These are phyloP conservation scores for Pisolithus orientalis DNA, from an alignment of 768 basidiomycete genomes.

Conservation along the genomic window DNA sequence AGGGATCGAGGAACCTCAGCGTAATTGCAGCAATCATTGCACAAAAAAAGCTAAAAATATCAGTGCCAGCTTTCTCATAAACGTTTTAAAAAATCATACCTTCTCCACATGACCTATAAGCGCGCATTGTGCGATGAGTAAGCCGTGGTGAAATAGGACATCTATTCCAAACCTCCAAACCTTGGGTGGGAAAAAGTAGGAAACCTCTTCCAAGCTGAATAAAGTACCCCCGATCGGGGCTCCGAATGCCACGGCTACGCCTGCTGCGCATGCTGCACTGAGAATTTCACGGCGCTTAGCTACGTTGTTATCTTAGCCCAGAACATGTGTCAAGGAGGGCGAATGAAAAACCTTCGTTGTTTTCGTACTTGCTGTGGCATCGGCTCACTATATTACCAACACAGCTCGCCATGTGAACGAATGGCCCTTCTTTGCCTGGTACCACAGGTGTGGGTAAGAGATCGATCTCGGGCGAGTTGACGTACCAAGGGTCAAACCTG, in stretches of 20 bases:
- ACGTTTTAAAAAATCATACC: constrained; percentile 38
- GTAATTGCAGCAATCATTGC: constrained; percentile 97
- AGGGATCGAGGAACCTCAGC: constrained; percentile 87
- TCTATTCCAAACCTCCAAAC: constrained; percentile 26
- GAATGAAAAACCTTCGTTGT: constrained; percentile 70
- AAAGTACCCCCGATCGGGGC: constrained; percentile 92
- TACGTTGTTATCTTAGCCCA: constrained; percentile 21
- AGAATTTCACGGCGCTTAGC: constrained; percentile 92
- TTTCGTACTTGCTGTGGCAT: constrained; percentile 83
- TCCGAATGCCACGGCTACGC: constrained; percentile 95
- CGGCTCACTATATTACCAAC: constrained; percentile 91
- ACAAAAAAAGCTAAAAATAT: constrained; percentile 79
- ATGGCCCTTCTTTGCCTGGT: constrained; percentile 63
- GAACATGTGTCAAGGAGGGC: not conserved
- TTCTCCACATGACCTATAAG: constrained; percentile 83
- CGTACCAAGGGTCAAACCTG: constrained; percentile 80
- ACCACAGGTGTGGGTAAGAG: not conserved
- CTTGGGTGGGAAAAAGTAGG: constrained; percentile 96
- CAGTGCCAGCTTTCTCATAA: not conserved
- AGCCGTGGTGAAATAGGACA: not conserved
- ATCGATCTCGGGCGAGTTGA: constrained; percentile 9
- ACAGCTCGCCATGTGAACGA: constrained; percentile 92
- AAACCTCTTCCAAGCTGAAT: constrained; percentile 93
- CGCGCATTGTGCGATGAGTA: not conserved
- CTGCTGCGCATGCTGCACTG: constrained; percentile 94